phyloP scores from a whole-genome alignment of 148 eudicot genomes.

The Rhododendron vialii region DNA sequence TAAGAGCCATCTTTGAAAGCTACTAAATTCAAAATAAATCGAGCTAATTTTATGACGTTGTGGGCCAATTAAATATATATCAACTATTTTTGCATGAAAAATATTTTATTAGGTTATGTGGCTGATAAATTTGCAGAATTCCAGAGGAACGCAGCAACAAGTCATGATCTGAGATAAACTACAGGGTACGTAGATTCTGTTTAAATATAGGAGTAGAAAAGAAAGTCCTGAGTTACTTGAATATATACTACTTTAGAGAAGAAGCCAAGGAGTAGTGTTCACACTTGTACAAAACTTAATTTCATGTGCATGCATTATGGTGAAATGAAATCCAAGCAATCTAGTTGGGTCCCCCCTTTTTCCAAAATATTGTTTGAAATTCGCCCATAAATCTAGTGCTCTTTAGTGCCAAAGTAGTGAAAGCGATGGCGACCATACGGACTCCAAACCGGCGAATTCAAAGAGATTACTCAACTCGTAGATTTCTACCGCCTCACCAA shows the following conservation, averaged over 20 bases:
- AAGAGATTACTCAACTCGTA: neutral
- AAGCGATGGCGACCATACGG: neutral
- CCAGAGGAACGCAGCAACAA: neutral
- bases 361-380: neutral
- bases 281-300: neutral
- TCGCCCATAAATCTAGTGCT: neutral
- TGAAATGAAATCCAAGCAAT: conserved; percentile 47
- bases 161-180: neutral
- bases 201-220: neutral
- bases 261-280: neutral
- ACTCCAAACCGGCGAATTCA: neutral
- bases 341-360: conserved; percentile 29
- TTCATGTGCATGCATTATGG: conserved; percentile 16
- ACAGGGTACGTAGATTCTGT: neutral
- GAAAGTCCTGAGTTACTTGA: neutral
- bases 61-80: neutral
- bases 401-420: neutral
- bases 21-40: neutral
- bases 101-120: neutral
- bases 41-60: neutral
- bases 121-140: neutral
- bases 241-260: neutral
- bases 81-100: neutral
- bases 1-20: neutral
- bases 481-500: neutral